phyloP scores from a whole-genome alignment of 306 rosid genomes.

The Dalbergia oliveri region DNA sequence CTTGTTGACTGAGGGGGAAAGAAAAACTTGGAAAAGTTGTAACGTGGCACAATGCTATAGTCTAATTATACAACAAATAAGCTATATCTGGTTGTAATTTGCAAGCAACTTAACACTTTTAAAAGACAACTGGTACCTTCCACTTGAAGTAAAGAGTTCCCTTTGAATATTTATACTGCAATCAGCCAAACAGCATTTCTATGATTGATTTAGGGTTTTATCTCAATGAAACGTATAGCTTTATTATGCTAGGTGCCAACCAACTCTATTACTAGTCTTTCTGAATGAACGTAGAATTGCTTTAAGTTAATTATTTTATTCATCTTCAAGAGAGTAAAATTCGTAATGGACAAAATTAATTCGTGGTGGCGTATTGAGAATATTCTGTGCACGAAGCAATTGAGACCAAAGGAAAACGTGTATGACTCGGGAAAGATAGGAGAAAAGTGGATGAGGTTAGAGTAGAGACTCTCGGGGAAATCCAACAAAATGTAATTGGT shows the following conservation, averaged over 20 bases:
- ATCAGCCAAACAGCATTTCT: slow-evolving; percentile 14
- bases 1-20: slow-evolving; percentile 39
- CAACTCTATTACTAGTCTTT: no score
- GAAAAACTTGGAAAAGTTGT: slow-evolving; percentile 35
- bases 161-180: slow-evolving; percentile 21
- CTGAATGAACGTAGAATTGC: not conserved
- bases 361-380: not conserved
- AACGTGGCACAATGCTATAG: slow-evolving; percentile 38
- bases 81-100: slow-evolving; percentile 32
- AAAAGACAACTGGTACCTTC: slow-evolving; percentile 1
- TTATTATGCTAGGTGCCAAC: no score
- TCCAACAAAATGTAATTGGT: no score
- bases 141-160: slow-evolving; percentile 4
- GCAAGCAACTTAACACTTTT: slow-evolving; percentile 19
- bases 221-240: no score
- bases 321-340: not conserved
- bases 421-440: no score
- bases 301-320: not conserved
- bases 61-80: slow-evolving; percentile 40
- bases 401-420: not conserved
- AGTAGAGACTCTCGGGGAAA: no score
- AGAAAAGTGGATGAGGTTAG: no score
- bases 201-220: not conserved
- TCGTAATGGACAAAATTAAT: not conserved
- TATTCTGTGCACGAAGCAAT: not conserved